Base-by-base conservation (phyloP, 352 stramenopile genomes). In the Globisporangium alternatum region DNA sequence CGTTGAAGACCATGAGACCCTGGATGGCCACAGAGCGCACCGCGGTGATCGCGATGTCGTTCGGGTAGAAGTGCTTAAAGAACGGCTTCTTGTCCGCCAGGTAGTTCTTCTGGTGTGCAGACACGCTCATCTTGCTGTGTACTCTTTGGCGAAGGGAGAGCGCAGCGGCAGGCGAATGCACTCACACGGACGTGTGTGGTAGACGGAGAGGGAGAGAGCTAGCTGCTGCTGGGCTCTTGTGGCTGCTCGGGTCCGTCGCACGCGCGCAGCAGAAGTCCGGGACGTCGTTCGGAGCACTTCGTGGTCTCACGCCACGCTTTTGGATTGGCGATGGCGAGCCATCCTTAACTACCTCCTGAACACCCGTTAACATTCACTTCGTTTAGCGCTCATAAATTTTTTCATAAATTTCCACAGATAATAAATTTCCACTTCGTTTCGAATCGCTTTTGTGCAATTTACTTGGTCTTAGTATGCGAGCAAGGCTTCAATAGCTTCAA, bases 81-180 rank as follows among this genome's bases (percentile, higher is more conserved):
- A 83, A 95, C 51, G 86, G 81, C 70, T 95, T 95, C 72, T 95
- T 90, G 74, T 95, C 86, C 70, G 65, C 83, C 68, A 95, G 43
- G 71, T 92, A 93, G 64, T 81, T 73, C 69, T 88, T 87, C 59
- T 84, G 78, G 44, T 76, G 65, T 62, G 71, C 76, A 44, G 75
- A 69, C 28, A 89, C 70, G 66, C 83, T 92, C 83, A 92, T 90
- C 22, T 56, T 56, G 19, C 25, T 25, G 15, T 22, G 25, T 28
- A 3, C 25, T 7, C n/a, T 28, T 21, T 8, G 51, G 25, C 13
- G 10, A 17, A 13, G 7, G 43, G 5, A 19, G 43, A 49, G 35
- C 39, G 15, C 13, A n/a, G 39, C 39, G 39, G 39, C 13, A 8
- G 13, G 39, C 39, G 13, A n/a, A 1, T 45, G 39, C 15, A 45